phyloP scores from a whole-genome alignment of 1,284 basidiomycete species.

The Lentinula novae-zelandiae region DNA sequence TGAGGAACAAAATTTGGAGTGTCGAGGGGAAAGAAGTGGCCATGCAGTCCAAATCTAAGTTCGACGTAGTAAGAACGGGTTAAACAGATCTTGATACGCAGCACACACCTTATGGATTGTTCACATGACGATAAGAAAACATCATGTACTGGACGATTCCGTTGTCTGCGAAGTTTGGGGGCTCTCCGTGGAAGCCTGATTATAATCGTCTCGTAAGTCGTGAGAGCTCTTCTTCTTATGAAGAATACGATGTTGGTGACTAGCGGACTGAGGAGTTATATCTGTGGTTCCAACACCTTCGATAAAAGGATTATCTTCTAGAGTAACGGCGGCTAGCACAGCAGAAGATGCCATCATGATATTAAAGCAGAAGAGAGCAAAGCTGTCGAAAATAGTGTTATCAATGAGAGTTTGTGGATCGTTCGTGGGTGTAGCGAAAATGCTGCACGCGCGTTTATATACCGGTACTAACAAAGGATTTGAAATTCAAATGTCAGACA shows the following conservation, averaged over 20 bases:
- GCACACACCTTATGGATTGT: no score
- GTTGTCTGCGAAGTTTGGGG: not conserved
- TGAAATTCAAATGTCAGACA: not conserved
- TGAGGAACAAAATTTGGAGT: no score
- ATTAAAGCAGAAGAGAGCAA: not conserved
- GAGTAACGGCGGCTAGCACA: constrained; percentile 2
- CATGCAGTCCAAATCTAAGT: no score
- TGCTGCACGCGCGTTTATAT: not conserved
- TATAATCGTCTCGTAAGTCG: constrained; percentile 37
- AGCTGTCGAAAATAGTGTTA: not conserved
- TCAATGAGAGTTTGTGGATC: not conserved
- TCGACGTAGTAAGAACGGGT: no score
- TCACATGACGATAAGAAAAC: no score
- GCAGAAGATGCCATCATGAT: constrained; percentile 3
- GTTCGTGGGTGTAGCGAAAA: not conserved
- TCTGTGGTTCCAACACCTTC: not conserved
- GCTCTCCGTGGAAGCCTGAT: constrained; percentile 12
- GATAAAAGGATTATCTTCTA: not conserved
- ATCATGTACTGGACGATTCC: no score
- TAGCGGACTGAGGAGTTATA: not conserved
- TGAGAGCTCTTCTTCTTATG: constrained; percentile 41
- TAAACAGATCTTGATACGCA: no score
- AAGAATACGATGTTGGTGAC: constrained; percentile 20
- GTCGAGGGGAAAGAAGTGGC: no score
- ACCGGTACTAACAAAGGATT: not conserved